Evolutionary conservation across 345 rosid species (phyloP), one percentile per base, ranked within the genome.

Genomic region (Microthlaspi erraticum): DNA sequence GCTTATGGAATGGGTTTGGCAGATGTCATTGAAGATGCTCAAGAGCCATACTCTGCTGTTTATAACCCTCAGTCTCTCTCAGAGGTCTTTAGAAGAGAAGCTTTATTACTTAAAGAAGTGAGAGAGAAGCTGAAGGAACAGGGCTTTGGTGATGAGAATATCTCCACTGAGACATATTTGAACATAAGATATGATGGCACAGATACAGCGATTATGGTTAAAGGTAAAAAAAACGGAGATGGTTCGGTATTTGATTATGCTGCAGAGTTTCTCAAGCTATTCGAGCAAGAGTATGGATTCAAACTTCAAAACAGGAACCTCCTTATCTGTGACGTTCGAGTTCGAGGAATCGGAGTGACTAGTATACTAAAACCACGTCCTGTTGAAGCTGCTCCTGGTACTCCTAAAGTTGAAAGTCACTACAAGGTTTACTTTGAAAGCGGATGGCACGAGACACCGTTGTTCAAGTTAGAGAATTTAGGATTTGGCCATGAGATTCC

Each of bases 1-100:
- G 96, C 98, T 18, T 91, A 91, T 72, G 98, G 98, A 43, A 91
- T 93, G 96, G 97, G 99, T 78, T 82, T 94, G 81, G 99, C 99
- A 16, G 95, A 91, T 83, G 99, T 94, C 13, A 79, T 94, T 42
- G 97, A 94, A 84, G 99, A 94, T 77, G 91, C 88, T 37, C 99
- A 91, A 72, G 96, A 89, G 70, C 99, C 99, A 8, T 94, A 86
- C 75, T 85, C 93, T 60, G 94, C 96, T 72, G 83, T 89, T 49
- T 91, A 94, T 81, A 81, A 84, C 50, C 81, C 84, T 37, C 86
- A 84, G 33, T 82, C 97, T 43, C 71, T 84, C 20, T 68, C 75
- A 39, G 99, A 94, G 77, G 91, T 82, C 64, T 81, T 88, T 66
- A 76, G 75, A 52, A 87, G 99, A 60, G 91, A 89, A 81, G 70